phyloP scores from a whole-genome alignment of 2,329 filamentous ascomycete genomes.

The Zasmidium angulare region DNA sequence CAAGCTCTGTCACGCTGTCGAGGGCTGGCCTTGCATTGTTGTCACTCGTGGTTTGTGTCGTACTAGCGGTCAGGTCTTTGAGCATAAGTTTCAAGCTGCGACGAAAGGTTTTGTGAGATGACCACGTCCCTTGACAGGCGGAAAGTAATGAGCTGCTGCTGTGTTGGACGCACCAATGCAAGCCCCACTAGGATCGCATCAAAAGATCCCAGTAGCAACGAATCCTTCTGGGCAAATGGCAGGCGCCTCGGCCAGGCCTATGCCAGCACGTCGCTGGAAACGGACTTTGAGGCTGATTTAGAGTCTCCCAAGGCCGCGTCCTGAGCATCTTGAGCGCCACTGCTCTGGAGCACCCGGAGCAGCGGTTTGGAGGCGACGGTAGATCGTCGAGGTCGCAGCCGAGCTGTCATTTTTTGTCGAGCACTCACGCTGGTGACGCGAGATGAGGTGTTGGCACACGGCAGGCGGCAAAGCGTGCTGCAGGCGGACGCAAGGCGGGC shows the following conservation, averaged over 20 bases:
- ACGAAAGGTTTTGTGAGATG: background rate
- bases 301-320: conserved; percentile 19
- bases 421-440: background rate
- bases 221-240: conserved; percentile 7
- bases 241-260: conserved; percentile 4
- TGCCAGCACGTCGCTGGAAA: conserved; percentile 15
- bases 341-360: conserved; percentile 17
- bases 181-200: conserved; percentile 15
- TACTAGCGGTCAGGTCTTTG: background rate
- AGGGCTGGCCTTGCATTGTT: background rate
- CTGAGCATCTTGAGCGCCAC: conserved; percentile 15
- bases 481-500: background rate
- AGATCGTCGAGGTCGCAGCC: conserved; percentile 12
- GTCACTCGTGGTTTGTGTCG: background rate
- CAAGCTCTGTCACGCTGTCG: background rate
- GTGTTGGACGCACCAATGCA: conserved; percentile 21
- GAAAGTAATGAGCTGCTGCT: conserved; percentile 3
- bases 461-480: background rate
- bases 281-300: conserved; percentile 19
- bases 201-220: conserved; percentile 1
- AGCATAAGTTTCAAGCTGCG: background rate
- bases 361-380: conserved; percentile 14
- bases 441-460: background rate
- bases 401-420: conserved; percentile 12
- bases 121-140: conserved; percentile 10